Base-by-base conservation (phyloP, 2,329 filamentous ascomycete genomes). In the Septoria petroselini region DNA sequence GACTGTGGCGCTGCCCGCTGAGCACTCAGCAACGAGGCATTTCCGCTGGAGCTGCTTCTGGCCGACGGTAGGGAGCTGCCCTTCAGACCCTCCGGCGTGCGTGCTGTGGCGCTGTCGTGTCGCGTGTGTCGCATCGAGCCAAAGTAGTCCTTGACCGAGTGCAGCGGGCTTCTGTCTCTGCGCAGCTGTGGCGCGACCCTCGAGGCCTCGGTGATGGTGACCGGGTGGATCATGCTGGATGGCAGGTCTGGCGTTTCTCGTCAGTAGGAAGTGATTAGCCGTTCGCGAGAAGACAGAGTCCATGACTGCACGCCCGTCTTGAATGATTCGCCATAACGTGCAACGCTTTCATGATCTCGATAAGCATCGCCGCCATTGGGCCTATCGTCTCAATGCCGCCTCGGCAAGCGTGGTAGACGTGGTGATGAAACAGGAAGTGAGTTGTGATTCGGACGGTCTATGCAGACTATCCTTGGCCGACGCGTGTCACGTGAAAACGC, bases 1-100 rank as follows among this genome's bases (percentile, higher is more conserved):
- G 48, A 50, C 15, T 23, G 46, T 4, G 37, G 29, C 41, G 39
- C 39, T 21, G 21, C 31, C 6, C 46, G 37, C 19, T 39, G 31
- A 14, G 25, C 21, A 33, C 41, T 42, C 39, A 27, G 33, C 7
- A 17, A n/a, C 4, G 47, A 50, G 37, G 39, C 33, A 1, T 31
- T 42, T 8, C 41, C 39, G 19, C 19, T 50, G 11, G 37, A 40
- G 29, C 41, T 37, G 18, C 41, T 44, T 33, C 50, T 41, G 12
- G 31, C 35, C 1, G 50, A 47, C 21, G 41, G 18, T 3, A 41
- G 17, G 7, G 38, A 33, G 17, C 37, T 34, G 6, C 39, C 30
- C 15, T 34, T 33, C 4, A 23, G 17, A 9, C 49, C 29, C 15
- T 41, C 42, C 14, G 39, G 44, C 14, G 33, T 40, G 21, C 37